Percentiles rank a stretch among this genome's conserved stretches.
Evolutionary conservation across 192 early-diverging fungal genomes (phyloP).

Genomic region (Coemansia sp.): DNA sequence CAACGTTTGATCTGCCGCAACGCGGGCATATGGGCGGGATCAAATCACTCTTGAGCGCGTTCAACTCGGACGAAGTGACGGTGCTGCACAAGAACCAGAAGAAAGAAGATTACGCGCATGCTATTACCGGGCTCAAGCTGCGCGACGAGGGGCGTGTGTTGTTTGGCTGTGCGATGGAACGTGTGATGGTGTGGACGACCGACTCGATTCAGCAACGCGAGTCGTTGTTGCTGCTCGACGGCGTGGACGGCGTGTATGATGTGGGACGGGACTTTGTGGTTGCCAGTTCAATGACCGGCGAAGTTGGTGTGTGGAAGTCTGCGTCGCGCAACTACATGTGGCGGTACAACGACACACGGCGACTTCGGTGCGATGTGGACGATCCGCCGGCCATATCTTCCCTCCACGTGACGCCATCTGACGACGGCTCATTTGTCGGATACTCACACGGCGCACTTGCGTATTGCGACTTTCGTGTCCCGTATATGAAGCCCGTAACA

Average conservation of each 20-base stretch:
- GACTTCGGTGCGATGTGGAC: neutral
- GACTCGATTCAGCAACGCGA: conserved; percentile 24
- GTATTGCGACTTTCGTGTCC: conserved; percentile 37
- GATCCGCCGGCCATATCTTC: conserved; percentile 16
- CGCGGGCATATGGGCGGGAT: conserved; percentile 12
- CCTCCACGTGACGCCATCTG: conserved; percentile 22
- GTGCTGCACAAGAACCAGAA: conserved; percentile 11
- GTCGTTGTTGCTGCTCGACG: conserved; percentile 33
- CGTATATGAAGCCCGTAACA: conserved; percentile 17
- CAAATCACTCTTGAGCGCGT: conserved; percentile 18
- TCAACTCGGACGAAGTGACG: conserved; percentile 13
- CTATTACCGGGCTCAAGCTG: conserved; percentile 28
- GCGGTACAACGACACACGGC: conserved; percentile 50
- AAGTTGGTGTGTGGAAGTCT: conserved; percentile 46
- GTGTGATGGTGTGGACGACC: conserved; percentile 29
- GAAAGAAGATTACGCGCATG: conserved; percentile 17
- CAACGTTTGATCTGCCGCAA: conserved; percentile 25
- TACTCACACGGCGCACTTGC: conserved; percentile 22
- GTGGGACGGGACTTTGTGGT: conserved; percentile 45
- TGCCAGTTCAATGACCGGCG: conserved; percentile 30
- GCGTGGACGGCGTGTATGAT: conserved; percentile 41
- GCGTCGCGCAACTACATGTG: conserved; percentile 41
- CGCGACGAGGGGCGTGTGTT: conserved; percentile 34
- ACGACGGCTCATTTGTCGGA: conserved; percentile 26
- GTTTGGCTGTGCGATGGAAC: conserved; percentile 31